A percentile compares a stretch with the other conserved stretches of the same genome.
Conservation (phyloP, 805 yeast genomes). For the Wickerhamiella vanderwaltii region DNA sequence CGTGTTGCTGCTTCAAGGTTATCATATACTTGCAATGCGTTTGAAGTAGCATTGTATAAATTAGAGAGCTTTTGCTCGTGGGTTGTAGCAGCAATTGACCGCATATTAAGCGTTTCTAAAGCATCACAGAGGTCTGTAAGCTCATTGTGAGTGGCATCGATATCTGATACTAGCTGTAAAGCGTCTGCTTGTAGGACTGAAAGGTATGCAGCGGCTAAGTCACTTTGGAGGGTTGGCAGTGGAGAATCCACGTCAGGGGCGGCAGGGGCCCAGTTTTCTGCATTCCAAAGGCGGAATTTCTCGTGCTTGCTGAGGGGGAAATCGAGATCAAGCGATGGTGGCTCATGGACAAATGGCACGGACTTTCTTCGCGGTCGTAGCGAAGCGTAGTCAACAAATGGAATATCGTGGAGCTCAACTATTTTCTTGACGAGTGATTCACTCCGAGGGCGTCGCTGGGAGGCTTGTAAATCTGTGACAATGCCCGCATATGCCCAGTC, state of each 20-base stretch:
- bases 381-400: background rate
- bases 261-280: background rate
- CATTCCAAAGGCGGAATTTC: background rate
- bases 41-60: slow-evolving; percentile 36
- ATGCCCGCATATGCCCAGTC: slow-evolving; percentile 28
- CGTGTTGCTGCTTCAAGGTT: slow-evolving; percentile 58
- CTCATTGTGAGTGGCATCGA: slow-evolving; percentile 38
- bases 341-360: background rate
- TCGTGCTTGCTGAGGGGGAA: background rate
- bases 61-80: slow-evolving; percentile 34
- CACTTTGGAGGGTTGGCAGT: background rate
- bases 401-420: slow-evolving; percentile 5
- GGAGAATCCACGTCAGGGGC: background rate
- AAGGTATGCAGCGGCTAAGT: slow-evolving; percentile 1
- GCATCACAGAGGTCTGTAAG: slow-evolving; percentile 49
- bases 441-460: slow-evolving; percentile 2
- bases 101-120: slow-evolving; percentile 50
- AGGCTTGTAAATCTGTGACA: too few species aligned
- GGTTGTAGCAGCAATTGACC: slow-evolving; percentile 39
- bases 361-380: slow-evolving; percentile 13
- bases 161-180: slow-evolving; percentile 32
- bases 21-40: slow-evolving; percentile 50
- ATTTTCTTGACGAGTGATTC: slow-evolving; percentile 14
- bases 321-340: background rate
- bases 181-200: slow-evolving; percentile 24